Conservation (phyloP, 805 yeast genomes). For the Teunomyces kruisii region DNA sequence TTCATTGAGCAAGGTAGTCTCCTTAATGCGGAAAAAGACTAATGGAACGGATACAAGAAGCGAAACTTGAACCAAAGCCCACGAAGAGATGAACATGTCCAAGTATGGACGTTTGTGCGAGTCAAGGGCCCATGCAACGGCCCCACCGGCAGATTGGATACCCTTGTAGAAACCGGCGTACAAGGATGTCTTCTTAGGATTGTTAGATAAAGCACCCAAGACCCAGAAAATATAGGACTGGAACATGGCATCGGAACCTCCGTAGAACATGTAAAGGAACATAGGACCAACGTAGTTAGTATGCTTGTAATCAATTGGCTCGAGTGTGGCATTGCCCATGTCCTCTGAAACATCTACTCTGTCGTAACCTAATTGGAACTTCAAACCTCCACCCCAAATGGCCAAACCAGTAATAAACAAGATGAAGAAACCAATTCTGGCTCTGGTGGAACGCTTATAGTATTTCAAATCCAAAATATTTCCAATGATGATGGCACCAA, state of each 20-base stretch:
- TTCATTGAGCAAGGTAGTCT: constrained; percentile 38
- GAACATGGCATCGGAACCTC: constrained; percentile 58
- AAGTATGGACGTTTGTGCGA: constrained; percentile 38
- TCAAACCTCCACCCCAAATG: constrained; percentile 61
- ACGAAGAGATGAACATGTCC: constrained; percentile 47
- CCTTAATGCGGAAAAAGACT: constrained; percentile 42
- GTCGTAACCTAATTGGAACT: constrained; percentile 43
- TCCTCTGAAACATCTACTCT: constrained; percentile 29
- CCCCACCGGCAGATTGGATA: constrained; percentile 64
- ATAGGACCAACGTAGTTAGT: constrained; percentile 54
- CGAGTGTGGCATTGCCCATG: constrained; percentile 11
- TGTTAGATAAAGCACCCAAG: constrained; percentile 59
- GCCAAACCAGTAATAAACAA: constrained; percentile 42
- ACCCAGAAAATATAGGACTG: constrained; percentile 60
- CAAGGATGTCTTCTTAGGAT: constrained; percentile 53
- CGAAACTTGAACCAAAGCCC: constrained; percentile 46
- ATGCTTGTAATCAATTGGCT: constrained; percentile 47
- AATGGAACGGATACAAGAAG: constrained; percentile 50
- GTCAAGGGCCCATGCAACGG: constrained; percentile 59
- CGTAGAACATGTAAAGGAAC: constrained; percentile 63
- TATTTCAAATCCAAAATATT: constrained; percentile 43
- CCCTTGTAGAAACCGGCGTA: constrained; percentile 66
- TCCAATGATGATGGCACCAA: constrained; percentile 55
- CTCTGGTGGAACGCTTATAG: constrained; percentile 46
- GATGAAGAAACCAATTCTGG: constrained; percentile 44